phyloP scores from a whole-genome alignment of 305 asterid genomes.

The Striga hermonthica region DNA sequence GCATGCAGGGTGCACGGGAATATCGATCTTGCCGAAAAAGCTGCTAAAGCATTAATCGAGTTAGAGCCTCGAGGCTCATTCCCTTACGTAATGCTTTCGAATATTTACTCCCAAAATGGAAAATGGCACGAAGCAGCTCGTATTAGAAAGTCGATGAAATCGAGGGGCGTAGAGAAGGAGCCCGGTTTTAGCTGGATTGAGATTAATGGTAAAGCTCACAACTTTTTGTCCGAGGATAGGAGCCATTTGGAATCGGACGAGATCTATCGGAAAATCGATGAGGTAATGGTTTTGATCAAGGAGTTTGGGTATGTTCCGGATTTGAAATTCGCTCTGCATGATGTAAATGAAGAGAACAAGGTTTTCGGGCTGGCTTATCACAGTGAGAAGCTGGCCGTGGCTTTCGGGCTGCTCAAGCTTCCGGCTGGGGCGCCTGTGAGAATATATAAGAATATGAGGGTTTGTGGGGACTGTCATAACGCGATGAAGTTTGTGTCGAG shows the following conservation, averaged over 20 bases:
- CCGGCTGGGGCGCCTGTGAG: constrained; percentile 53
- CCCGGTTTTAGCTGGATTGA: constrained; percentile 82
- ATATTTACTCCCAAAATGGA: constrained; percentile 60
- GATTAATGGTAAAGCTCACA: constrained; percentile 48
- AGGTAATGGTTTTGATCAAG: constrained; percentile 42
- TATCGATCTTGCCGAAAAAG: constrained; percentile 60
- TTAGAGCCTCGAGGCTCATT: constrained; percentile 71
- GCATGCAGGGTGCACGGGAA: constrained; percentile 68
- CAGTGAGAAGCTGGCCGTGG: constrained; percentile 81
- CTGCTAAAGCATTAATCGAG: constrained; percentile 56
- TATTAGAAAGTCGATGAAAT: constrained; percentile 56
- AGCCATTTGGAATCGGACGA: constrained; percentile 43
- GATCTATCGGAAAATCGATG: constrained; percentile 51
- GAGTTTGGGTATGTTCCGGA: constrained; percentile 75
- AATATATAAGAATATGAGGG: constrained; percentile 64
- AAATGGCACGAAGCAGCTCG: constrained; percentile 75
- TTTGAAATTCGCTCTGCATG: constrained; percentile 57
- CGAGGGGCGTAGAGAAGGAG: constrained; percentile 52
- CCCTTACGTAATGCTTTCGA: constrained; percentile 73
- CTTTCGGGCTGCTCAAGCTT: constrained; percentile 56
- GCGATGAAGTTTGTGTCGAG: constrained; percentile 60
- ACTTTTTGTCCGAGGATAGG: constrained; percentile 64
- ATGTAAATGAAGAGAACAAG: constrained; percentile 65
- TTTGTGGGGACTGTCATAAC: constrained; percentile 80
- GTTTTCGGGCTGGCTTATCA: constrained; percentile 59